A percentile compares a stretch with the other conserved stretches of the same genome.
These are phyloP conservation scores for Coemansia umbellata DNA, from an alignment of 192 early-diverging fungal species.

Conservation along the genomic window DNA sequence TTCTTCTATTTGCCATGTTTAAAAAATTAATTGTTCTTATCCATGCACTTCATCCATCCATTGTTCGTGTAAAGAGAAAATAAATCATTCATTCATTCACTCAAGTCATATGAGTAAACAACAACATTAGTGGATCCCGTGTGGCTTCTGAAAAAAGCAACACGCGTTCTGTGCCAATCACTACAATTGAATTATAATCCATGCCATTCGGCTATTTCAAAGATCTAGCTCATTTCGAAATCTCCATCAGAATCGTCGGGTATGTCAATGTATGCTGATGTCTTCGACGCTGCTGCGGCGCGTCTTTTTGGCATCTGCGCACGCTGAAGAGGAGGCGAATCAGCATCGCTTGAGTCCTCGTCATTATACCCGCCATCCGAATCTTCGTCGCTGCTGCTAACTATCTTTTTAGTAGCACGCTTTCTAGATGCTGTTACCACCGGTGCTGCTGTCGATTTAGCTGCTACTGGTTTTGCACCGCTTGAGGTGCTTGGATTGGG, in stretches of 20 bases:
- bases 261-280: conserved; percentile 34
- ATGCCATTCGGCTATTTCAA: too few species aligned
- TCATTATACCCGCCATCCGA: conserved; percentile 15
- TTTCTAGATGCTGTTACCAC: conserved; percentile 7
- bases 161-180: too few species aligned
- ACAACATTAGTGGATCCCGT: too few species aligned
- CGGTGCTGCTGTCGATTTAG: conserved; percentile 5
- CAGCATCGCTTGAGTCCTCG: conserved; percentile 12
- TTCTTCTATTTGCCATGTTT: too few species aligned
- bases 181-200: too few species aligned
- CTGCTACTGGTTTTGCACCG: not conserved
- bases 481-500: not conserved
- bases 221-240: conserved; percentile 24
- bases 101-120: too few species aligned
- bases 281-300: conserved; percentile 13
- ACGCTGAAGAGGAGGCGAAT: conserved; percentile 8
- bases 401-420: conserved; percentile 4
- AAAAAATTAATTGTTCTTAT: too few species aligned
- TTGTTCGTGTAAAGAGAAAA: too few species aligned
- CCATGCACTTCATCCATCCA: too few species aligned
- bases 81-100: too few species aligned
- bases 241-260: conserved; percentile 36
- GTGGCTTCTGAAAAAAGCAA: too few species aligned
- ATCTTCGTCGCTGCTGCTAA: conserved; percentile 27
- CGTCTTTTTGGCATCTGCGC: conserved; percentile 18